phyloP scores from a whole-genome alignment of 495 filamentous ascomycete genomes.

The Aspergillus mulundensis region DNA sequence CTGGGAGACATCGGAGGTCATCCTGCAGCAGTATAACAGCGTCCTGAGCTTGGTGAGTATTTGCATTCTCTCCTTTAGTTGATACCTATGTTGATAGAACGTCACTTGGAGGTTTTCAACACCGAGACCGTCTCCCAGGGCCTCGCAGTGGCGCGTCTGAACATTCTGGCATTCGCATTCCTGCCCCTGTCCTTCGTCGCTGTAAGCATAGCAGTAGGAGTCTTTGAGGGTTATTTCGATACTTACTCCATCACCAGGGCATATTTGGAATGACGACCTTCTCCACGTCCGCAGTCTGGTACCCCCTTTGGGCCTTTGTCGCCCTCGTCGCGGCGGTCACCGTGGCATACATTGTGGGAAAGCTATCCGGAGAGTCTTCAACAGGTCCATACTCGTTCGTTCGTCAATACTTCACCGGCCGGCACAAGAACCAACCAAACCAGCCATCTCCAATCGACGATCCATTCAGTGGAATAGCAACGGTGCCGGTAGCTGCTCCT shows the following conservation, averaged over 20 bases:
- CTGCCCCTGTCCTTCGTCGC: not conserved
- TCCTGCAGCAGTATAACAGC: not conserved
- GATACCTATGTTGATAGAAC: too few relatives aligned
- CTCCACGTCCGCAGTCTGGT: not conserved
- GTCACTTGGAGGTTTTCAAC: not conserved
- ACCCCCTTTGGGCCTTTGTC: not conserved
- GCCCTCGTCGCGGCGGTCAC: not conserved
- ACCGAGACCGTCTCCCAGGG: not conserved
- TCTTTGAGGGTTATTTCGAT: too few relatives aligned
- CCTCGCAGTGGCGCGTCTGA: not conserved
- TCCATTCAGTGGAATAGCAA: not conserved
- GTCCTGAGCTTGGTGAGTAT: not conserved
- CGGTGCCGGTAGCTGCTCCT: not conserved
- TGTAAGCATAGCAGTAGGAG: not conserved
- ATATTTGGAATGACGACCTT: not conserved
- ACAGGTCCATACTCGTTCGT: not conserved
- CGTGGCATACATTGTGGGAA: not conserved
- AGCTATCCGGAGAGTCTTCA: not conserved
- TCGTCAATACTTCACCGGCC: not conserved
- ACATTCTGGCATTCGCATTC: not conserved
- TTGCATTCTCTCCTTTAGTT: too few relatives aligned
- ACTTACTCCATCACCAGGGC: not conserved
- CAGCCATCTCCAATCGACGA: not conserved
- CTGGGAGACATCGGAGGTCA: not conserved
- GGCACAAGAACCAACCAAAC: not conserved